Evolutionary conservation across 768 basidiomycete genomes (phyloP).

Genomic region (Termitomyces sp.): DNA sequence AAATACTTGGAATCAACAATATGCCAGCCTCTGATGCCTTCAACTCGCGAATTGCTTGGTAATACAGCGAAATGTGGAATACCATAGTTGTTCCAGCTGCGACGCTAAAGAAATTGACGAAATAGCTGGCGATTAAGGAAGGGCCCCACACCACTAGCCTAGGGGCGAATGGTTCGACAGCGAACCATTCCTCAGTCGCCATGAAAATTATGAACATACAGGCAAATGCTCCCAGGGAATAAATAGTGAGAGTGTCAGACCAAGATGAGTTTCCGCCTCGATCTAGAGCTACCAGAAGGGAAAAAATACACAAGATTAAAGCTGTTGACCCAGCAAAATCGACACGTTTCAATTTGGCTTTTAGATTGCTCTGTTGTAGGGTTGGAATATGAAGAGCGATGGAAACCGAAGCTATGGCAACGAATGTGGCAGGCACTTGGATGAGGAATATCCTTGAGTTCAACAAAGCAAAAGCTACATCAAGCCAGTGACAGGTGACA

Average conservation of each 20-base stretch:
- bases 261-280: slow-evolving; percentile 46
- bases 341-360: slow-evolving; percentile 51
- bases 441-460: slow-evolving; percentile 47
- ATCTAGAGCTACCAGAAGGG: slow-evolving; percentile 54
- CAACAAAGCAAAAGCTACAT: not conserved
- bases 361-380: slow-evolving; percentile 34
- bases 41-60: slow-evolving; percentile 50
- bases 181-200: slow-evolving; percentile 43
- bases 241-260: slow-evolving; percentile 35
- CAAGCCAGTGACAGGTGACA: not conserved
- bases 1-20: slow-evolving; percentile 45
- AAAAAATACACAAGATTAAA: slow-evolving; percentile 51
- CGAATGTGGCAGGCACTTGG: slow-evolving; percentile 51
- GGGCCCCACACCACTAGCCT: slow-evolving; percentile 44
- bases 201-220: slow-evolving; percentile 33
- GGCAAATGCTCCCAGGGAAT: slow-evolving; percentile 28
- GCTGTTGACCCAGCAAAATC: slow-evolving; percentile 59
- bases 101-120: slow-evolving; percentile 55
- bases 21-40: slow-evolving; percentile 46
- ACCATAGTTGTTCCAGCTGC: slow-evolving; percentile 39
- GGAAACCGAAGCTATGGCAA: slow-evolving; percentile 48
- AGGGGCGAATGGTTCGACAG: slow-evolving; percentile 55
- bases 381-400: slow-evolving; percentile 49
- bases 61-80: slow-evolving; percentile 51
- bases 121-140: slow-evolving; percentile 48